Evolutionary conservation across 306 rosid genomes (phyloP).

Genomic region (Rosa lucieae): DNA sequence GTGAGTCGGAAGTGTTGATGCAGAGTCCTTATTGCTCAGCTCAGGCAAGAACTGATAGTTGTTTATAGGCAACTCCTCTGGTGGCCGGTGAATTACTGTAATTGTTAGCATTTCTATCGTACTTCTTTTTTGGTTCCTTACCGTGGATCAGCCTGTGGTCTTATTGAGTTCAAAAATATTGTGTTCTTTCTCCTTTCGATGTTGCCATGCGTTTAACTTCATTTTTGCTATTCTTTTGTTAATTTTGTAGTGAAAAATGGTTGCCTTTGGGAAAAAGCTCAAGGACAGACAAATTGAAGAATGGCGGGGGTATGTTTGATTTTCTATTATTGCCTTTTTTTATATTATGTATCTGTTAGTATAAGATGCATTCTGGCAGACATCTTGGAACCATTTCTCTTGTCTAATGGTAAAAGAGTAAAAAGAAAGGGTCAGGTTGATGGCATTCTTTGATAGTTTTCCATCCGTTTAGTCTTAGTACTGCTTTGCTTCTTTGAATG

Average conservation of each 20-base stretch:
- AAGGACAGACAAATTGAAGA: conserved; percentile 84
- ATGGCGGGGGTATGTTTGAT: conserved; percentile 82
- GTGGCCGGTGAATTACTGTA: background rate
- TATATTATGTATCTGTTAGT: background rate
- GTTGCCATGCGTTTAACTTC: background rate
- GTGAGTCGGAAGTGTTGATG: background rate
- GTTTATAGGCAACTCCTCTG: background rate
- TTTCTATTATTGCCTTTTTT: background rate
- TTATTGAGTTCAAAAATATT: background rate
- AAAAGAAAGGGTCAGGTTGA: background rate
- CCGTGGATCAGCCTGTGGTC: background rate
- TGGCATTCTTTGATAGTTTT: conserved; percentile 8
- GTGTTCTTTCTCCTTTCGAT: conserved; percentile 3
- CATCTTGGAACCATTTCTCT: conserved; percentile 6
- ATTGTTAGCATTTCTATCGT: background rate
- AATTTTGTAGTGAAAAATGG: conserved; percentile 65
- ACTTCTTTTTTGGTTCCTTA: background rate
- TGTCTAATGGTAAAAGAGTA: background rate
- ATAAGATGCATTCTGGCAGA: background rate
- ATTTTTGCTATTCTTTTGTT: background rate
- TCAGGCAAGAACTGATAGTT: background rate
- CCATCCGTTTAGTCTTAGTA: background rate
- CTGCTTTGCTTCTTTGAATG: background rate
- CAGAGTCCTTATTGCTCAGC: background rate
- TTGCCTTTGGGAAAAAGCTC: conserved; percentile 95